Evolutionary conservation across 495 filamentous ascomycete genomes (phyloP), one percentile per base, ranked within the genome.

Genomic region (Letharia lupina): DNA sequence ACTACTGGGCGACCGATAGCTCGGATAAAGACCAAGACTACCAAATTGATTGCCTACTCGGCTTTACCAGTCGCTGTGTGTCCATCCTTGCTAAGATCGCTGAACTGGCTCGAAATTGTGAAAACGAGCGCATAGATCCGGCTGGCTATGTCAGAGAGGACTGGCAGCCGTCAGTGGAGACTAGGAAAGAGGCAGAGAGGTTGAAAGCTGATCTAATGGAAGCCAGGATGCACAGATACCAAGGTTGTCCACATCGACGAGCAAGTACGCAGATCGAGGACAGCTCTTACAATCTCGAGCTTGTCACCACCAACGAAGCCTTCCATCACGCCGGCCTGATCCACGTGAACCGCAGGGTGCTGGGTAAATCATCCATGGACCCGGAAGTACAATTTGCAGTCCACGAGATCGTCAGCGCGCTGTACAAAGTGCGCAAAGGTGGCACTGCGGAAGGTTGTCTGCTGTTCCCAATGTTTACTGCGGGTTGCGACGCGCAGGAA

Each of bases 381-480:
- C 70, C 75, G 2, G 78, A 82, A 0, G 87, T 93, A 6, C 86
- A 87, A 63, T 77, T 79, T 18, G 85, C 85, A 0, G 84, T 91
- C n/a, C 74, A 77, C 18, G 79, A 83, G 66, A 89, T 93, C 45
- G 77, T 89, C 20, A 73, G 76, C 20, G 81, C 84, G 6, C 75
- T 93, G 67, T 76, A 73, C n/a, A 83, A 83, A 40, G 86, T 95
- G 60, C 77, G 84, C 35, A 76, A 78, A 18, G 86, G 88, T 23
- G 86, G 86, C 20, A 86, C 87, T 33, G 89, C 88, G 0, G 91
- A 93, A 74, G 85, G 85, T 6, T 91, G 88, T 71, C 78, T 91
- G 9, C 72, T 96, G 58, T 93, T 95, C 63, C 91, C 91, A 1
- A 83, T 95, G 75, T 94, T 95, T 74, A 89, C 88, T 12, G 91